Conservation (phyloP, 768 basidiomycete genomes). For the Pleurotus citrinopileatus region DNA sequence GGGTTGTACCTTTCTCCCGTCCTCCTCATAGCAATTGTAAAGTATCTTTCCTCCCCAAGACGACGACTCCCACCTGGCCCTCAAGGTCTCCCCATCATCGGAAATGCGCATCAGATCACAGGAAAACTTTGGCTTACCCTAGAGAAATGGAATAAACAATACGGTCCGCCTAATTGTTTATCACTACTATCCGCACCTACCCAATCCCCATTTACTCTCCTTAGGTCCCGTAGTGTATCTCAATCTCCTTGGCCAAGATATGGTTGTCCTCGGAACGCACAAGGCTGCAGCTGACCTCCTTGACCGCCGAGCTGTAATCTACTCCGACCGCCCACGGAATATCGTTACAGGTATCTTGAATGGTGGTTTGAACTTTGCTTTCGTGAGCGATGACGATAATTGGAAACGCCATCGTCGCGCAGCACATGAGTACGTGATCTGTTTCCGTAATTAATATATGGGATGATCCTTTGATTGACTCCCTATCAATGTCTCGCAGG, state of each 20-base stretch:
- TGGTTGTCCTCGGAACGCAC: slow-evolving; percentile 26
- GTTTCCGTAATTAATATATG: neutral
- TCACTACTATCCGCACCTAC: neutral
- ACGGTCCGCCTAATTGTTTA: slow-evolving; percentile 31
- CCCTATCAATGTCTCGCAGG: neutral
- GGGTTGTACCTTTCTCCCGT: neutral
- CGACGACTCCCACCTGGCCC: slow-evolving; percentile 45
- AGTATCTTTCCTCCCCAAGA: neutral
- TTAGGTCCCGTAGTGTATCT: slow-evolving; percentile 19
- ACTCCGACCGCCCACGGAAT: slow-evolving; percentile 20
- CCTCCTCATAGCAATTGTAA: neutral
- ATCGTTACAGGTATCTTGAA: slow-evolving; percentile 21
- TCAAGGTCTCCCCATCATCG: slow-evolving; percentile 38
- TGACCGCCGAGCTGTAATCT: slow-evolving; percentile 29
- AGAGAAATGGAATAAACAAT: slow-evolving; percentile 35
- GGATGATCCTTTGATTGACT: neutral
- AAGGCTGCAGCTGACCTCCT: slow-evolving; percentile 32
- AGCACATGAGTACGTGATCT: slow-evolving; percentile 5
- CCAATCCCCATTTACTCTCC: neutral
- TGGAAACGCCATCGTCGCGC: neutral
- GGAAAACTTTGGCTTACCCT: slow-evolving; percentile 29
- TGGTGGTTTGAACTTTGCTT: slow-evolving; percentile 9
- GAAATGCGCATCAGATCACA: slow-evolving; percentile 45
- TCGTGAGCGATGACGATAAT: slow-evolving; percentile 1
- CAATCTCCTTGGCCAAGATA: slow-evolving; percentile 31